These are phyloP conservation scores for Acanthamoeba sp. DNA, from an alignment of 208 protist genomes.

Conservation along the genomic window DNA sequence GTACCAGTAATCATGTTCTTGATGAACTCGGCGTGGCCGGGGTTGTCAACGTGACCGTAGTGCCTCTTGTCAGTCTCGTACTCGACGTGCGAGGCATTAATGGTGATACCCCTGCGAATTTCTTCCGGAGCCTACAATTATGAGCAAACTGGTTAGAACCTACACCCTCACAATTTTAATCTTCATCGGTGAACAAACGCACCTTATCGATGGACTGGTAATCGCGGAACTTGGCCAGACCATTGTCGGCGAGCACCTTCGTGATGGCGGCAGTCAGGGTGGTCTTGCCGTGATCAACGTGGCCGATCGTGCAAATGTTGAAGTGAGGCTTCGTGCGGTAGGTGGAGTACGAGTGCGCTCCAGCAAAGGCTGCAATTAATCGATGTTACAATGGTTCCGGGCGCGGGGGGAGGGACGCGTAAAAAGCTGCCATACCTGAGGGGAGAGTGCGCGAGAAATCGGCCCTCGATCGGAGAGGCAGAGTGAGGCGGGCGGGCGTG, in stretches of 20 bases:
- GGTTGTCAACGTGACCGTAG: constrained; percentile 95
- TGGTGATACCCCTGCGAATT: constrained; percentile 93
- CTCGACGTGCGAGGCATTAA: constrained; percentile 92
- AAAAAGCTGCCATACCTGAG: not conserved
- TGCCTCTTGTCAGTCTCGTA: constrained; percentile 92
- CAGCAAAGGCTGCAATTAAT: constrained; percentile 10
- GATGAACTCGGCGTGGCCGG: constrained; percentile 94
- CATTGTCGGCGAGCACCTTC: constrained; percentile 85
- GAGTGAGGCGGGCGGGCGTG: constrained; percentile 41
- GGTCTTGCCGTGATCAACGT: constrained; percentile 99
- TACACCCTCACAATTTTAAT: not conserved
- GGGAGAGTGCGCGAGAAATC: constrained; percentile 33
- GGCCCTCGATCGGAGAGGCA: constrained; percentile 30
- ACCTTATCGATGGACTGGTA: constrained; percentile 92
- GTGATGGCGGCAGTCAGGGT: constrained; percentile 99
- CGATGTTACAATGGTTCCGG: not conserved
- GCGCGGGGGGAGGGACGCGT: not conserved
- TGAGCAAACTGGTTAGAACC: not conserved
- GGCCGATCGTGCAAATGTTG: constrained; percentile 99
- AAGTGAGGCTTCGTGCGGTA: constrained; percentile 96
- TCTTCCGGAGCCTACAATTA: constrained; percentile 90
- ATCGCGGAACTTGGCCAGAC: constrained; percentile 86
- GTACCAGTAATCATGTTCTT: constrained; percentile 94
- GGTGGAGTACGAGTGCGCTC: constrained; percentile 11
- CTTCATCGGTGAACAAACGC: not conserved